phyloP scores from a whole-genome alignment of 192 early-diverging fungal species.

The Rhizophagus clarus region DNA sequence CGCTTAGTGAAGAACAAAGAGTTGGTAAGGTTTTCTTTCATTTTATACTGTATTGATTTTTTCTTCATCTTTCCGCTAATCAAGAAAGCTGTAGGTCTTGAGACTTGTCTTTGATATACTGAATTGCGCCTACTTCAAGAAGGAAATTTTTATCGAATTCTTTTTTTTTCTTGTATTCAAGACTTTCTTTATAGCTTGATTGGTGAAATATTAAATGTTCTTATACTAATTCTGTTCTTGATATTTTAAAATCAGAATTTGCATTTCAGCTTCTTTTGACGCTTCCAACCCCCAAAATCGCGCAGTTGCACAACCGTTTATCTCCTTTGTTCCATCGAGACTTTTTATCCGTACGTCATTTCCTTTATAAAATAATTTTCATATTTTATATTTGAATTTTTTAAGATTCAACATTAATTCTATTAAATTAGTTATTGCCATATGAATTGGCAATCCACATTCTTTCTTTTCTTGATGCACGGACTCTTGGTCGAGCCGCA shows the following conservation, averaged over 20 bases:
- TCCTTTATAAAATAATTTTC: conserved; percentile 2
- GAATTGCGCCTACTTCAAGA: conserved; percentile 2
- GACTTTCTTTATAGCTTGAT: not conserved
- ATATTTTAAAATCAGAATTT: conserved; percentile 44
- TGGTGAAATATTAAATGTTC: not conserved
- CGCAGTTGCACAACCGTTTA: conserved; percentile 46
- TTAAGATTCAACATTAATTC: not conserved
- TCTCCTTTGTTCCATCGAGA: conserved; percentile 59
- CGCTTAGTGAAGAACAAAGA: conserved; percentile 11
- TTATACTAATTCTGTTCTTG: not conserved
- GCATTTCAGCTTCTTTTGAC: conserved; percentile 58
- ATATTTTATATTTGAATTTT: not conserved
- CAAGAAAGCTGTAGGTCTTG: not conserved
- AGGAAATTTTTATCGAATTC: not conserved
- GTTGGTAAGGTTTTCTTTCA: conserved; percentile 33
- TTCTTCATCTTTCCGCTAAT: not conserved
- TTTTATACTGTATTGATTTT: not conserved
- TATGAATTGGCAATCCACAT: conserved; percentile 59
- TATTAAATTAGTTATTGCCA: conserved; percentile 43
- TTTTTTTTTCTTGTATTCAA: not conserved
- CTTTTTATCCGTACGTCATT: conserved; percentile 48
- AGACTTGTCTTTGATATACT: not conserved
- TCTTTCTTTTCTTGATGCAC: conserved; percentile 51
- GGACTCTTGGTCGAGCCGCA: conserved; percentile 47
- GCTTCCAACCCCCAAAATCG: conserved; percentile 50